phyloP scores from a whole-genome alignment of 2,329 filamentous ascomycete species.

The Gliomastix tumulicola region DNA sequence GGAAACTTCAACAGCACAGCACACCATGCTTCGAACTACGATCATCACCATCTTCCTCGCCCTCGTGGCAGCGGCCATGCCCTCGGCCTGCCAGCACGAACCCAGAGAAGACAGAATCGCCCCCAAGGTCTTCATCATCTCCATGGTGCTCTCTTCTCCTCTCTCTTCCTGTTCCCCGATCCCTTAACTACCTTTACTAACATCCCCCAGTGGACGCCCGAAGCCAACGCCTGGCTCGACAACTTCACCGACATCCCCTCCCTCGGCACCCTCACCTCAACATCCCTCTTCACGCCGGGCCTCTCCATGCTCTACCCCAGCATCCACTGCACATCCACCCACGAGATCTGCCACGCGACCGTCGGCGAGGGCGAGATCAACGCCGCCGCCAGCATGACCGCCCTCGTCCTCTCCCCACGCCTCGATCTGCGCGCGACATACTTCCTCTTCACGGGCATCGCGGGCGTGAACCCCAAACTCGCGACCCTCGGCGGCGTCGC shows the following conservation, averaged over 20 bases:
- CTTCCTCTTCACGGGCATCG: slow-evolving; percentile 66
- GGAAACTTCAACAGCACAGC: too few species aligned
- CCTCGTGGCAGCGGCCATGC: too few species aligned
- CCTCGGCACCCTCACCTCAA: slow-evolving; percentile 47
- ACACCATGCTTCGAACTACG: too few species aligned
- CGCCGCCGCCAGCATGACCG: slow-evolving; percentile 58
- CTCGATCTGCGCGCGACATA: slow-evolving; percentile 65
- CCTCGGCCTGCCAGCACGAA: too few species aligned
- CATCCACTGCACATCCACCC: slow-evolving; percentile 55
- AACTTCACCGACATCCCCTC: slow-evolving; percentile 35
- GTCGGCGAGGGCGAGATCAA: slow-evolving; percentile 70
- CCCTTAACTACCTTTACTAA: too few species aligned
- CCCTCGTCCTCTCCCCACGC: slow-evolving; percentile 50
- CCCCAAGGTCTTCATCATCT: slow-evolving; percentile 57
- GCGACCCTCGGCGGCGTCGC: slow-evolving; percentile 61
- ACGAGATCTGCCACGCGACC: slow-evolving; percentile 60
- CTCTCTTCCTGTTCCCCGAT: too few species aligned
- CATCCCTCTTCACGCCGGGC: slow-evolving; percentile 52
- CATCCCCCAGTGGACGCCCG: slow-evolving; percentile 46
- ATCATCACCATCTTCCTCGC: too few species aligned
- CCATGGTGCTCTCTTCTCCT: slow-evolving; percentile 48
- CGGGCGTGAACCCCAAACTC: slow-evolving; percentile 63
- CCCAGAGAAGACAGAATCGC: too few species aligned
- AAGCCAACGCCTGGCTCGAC: slow-evolving; percentile 54
- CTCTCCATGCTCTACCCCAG: slow-evolving; percentile 59